Percentiles rank a stretch among this genome's conserved stretches.
phyloP scores from a whole-genome alignment of 306 rosid species.

The Cicer pinnatifidum region DNA sequence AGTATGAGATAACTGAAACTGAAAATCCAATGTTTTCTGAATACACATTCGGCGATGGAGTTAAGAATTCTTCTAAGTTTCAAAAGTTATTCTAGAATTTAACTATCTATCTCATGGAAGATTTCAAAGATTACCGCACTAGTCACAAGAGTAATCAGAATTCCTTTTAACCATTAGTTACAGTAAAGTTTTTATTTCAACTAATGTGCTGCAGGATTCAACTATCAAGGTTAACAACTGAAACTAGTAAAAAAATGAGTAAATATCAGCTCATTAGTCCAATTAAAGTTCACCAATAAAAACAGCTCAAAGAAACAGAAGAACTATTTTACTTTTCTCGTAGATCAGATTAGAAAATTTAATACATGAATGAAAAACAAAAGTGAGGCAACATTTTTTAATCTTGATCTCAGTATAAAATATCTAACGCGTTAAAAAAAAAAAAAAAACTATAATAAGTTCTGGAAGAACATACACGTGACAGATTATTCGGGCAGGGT shows the following conservation, averaged over 20 bases:
- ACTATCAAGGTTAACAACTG: neutral
- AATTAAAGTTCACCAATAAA: neutral
- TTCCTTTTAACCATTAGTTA: no score
- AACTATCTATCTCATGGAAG: neutral
- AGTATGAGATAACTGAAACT: neutral
- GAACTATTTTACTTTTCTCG: neutral
- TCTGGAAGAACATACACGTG: constrained; percentile 68
- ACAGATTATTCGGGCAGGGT: constrained; percentile 67
- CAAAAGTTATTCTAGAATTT: neutral
- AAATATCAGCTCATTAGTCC: neutral
- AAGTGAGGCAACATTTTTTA: neutral
- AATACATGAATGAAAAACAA: neutral
- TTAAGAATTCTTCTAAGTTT: neutral
- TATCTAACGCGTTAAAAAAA: neutral
- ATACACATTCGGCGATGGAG: neutral
- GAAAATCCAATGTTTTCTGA: neutral
- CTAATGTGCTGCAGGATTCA: constrained; percentile 4
- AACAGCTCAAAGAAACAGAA: neutral
- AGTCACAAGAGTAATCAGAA: neutral
- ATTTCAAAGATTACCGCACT: neutral
- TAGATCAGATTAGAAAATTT: neutral
- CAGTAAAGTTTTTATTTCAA: neutral
- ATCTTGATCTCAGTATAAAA: constrained; percentile 4
- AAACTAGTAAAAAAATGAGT: neutral
- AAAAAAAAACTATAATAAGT: neutral